Percentiles rank a stretch among this genome's conserved stretches.
These are phyloP conservation scores for Xerocomellus amylosporus DNA, from an alignment of 768 basidiomycete genomes.

Conservation along the genomic window DNA sequence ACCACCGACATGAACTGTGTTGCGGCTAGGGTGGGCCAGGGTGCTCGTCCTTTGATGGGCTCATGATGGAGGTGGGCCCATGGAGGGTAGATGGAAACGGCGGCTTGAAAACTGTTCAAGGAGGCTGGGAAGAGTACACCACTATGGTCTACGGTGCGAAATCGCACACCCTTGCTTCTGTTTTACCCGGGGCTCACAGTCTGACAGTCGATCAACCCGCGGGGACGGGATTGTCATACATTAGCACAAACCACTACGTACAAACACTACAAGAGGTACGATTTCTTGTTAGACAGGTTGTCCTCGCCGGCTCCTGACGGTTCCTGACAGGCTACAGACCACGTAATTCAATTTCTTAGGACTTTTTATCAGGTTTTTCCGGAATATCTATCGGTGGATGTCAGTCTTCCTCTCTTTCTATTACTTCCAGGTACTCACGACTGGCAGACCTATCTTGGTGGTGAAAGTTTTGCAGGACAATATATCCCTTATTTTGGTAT, in stretches of 20 bases:
- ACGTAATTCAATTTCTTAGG: conserved; percentile 78
- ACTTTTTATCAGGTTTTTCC: conserved; percentile 94
- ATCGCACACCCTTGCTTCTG: neutral
- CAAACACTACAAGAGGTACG: conserved; percentile 70
- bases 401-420: conserved; percentile 40
- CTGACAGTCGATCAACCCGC: conserved; percentile 91
- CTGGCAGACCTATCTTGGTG: conserved; percentile 87
- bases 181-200: conserved; percentile 8
- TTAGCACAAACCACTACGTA: conserved; percentile 80
- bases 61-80: conserved; percentile 98
- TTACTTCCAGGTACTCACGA: conserved; percentile 7
- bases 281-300: conserved; percentile 5
- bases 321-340: conserved; percentile 57
- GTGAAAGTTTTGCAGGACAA: conserved; percentile 97
- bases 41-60: conserved; percentile 94
- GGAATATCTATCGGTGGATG: conserved; percentile 78
- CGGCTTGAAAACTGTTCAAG: conserved; percentile 68
- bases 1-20: neutral
- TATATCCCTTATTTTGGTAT: conserved; percentile 94
- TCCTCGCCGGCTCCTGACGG: neutral
- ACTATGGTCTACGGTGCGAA: conserved; percentile 86
- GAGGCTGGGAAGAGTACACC: conserved; percentile 97
- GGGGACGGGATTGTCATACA: conserved; percentile 92
- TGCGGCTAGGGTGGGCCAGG: conserved; percentile 82
- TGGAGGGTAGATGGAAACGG: conserved; percentile 77